phyloP scores from a whole-genome alignment of 495 filamentous ascomycete species.

The Chaetomium fimeti region DNA sequence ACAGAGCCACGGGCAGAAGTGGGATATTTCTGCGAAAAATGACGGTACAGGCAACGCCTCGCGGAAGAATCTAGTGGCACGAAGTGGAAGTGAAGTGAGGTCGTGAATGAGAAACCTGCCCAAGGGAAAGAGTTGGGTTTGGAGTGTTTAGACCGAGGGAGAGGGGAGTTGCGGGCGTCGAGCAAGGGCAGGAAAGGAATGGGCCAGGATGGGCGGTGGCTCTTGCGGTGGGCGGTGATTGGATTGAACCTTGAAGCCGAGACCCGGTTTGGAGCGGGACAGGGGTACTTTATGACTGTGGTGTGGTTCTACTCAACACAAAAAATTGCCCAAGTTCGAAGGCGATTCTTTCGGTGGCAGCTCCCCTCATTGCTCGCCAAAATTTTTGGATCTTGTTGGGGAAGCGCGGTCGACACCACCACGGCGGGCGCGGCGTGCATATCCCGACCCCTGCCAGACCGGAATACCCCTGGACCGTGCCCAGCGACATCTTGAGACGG shows the following conservation, averaged over 20 bases:
- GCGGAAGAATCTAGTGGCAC: neutral
- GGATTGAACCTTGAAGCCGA: neutral
- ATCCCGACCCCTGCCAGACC: constrained; percentile 30
- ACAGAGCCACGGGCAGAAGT: constrained; percentile 1
- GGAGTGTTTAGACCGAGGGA: neutral
- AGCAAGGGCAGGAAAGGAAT: neutral
- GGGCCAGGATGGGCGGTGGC: neutral
- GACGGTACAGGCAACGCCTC: neutral
- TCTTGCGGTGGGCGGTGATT: neutral
- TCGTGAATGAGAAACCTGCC: constrained; percentile 1
- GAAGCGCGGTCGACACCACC: constrained; percentile 28
- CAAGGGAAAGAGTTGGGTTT: neutral
- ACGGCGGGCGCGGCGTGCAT: constrained; percentile 15
- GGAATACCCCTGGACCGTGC: constrained; percentile 6
- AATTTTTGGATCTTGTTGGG: constrained; percentile 41
- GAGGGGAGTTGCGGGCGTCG: neutral
- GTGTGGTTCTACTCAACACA: constrained; percentile 7
- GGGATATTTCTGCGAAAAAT: neutral
- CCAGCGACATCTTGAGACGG: constrained; percentile 24
- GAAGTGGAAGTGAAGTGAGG: neutral
- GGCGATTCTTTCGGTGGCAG: constrained; percentile 19
- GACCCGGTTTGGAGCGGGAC: constrained; percentile 10
- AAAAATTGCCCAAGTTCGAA: constrained; percentile 18
- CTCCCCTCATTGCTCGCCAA: constrained; percentile 30
- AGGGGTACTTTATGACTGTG: neutral